phyloP scores from a whole-genome alignment of 345 rosid species.

The Populus euphratica region DNA sequence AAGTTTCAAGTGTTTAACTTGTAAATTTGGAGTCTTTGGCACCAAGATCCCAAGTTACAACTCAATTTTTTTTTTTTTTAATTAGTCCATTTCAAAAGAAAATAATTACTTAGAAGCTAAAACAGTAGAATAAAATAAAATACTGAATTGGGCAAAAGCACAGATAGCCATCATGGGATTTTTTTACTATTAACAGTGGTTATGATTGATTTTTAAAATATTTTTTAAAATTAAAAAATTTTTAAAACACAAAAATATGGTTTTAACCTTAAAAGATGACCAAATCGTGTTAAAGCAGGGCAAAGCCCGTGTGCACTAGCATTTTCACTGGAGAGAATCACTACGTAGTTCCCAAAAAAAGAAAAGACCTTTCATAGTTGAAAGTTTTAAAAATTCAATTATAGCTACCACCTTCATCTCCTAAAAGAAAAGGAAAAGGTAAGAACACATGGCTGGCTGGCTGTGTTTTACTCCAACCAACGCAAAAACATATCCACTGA shows the following conservation, averaged over 20 bases:
- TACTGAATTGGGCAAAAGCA: background rate
- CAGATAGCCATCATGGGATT: background rate
- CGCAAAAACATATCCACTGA: constrained; percentile 7
- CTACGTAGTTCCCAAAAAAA: background rate
- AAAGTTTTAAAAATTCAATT: background rate
- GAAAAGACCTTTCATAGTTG: background rate
- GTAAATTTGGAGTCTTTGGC: background rate
- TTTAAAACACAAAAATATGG: too few species aligned
- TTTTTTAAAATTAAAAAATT: too few species aligned
- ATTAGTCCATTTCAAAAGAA: background rate
- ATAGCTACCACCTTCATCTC: background rate
- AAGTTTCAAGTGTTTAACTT: background rate
- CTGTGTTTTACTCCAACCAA: constrained; percentile 18
- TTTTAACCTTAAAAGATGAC: background rate
- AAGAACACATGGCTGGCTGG: background rate
- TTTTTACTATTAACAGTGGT: background rate
- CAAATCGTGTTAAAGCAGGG: background rate
- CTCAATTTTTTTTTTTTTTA: background rate
- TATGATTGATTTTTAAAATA: too few species aligned
- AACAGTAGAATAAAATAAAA: background rate
- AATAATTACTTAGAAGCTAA: background rate
- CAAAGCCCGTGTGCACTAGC: background rate
- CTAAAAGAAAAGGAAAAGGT: background rate
- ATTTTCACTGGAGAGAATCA: background rate
- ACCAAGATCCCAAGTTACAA: background rate